Evolutionary conservation across 2,329 filamentous ascomycete species (phyloP).

Genomic region (Colletotrichum noveboracense): DNA sequence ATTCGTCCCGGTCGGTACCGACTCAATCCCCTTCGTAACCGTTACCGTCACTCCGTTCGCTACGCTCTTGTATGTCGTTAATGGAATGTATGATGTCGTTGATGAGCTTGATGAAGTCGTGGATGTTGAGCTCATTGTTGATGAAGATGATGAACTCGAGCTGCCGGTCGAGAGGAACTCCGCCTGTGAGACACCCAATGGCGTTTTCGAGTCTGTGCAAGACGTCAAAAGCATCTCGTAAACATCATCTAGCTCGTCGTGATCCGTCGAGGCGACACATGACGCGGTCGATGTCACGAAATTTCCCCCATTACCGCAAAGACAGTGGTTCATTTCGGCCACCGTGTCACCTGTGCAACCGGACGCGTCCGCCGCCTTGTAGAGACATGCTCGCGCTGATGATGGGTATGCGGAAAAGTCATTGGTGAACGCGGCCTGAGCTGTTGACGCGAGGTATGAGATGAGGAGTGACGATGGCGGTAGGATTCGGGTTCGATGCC

Average conservation of each 20-base stretch:
- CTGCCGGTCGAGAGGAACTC: slow-evolving; percentile 40
- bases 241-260: slow-evolving; percentile 42
- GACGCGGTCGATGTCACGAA: slow-evolving; percentile 53
- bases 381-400: neutral
- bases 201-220: slow-evolving; percentile 50
- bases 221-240: slow-evolving; percentile 49
- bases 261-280: slow-evolving; percentile 46
- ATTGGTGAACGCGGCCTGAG: slow-evolving; percentile 1
- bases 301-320: slow-evolving; percentile 33
- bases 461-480: slow-evolving; percentile 5
- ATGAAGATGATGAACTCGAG: neutral
- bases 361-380: slow-evolving; percentile 6
- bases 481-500: neutral
- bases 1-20: neutral
- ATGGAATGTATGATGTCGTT: neutral
- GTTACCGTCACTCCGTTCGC: slow-evolving; percentile 15
- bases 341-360: slow-evolving; percentile 13
- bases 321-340: slow-evolving; percentile 9
- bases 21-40: slow-evolving; percentile 3
- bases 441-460: neutral
- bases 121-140: neutral
- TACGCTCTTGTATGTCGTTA: slow-evolving; percentile 17
- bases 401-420: slow-evolving; percentile 12
- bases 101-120: neutral
- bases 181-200: slow-evolving; percentile 44